Conservation (phyloP, 805 yeast species). For the Alloascoidea hylecoeti region DNA sequence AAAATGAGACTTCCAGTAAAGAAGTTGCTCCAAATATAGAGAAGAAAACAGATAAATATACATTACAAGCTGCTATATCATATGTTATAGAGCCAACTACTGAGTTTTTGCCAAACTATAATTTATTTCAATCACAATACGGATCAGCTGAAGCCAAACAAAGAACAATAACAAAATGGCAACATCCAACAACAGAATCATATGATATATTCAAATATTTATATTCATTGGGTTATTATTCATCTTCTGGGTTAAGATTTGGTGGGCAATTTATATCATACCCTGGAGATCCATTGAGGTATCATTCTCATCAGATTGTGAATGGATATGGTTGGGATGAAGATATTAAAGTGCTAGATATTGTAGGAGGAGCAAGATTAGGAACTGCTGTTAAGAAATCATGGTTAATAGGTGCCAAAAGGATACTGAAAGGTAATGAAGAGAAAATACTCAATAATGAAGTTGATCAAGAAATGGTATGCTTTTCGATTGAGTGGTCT, state of each 20-base stretch:
- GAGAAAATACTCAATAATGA: constrained; percentile 7
- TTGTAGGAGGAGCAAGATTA: constrained; percentile 78
- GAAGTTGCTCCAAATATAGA: not conserved
- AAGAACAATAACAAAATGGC: not conserved
- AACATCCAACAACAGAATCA: constrained; percentile 7
- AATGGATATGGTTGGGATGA: constrained; percentile 33
- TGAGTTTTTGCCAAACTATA: not conserved
- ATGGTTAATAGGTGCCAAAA: constrained; percentile 36
- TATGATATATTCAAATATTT: constrained; percentile 26
- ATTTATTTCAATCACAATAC: not conserved
- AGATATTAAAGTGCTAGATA: constrained; percentile 37
- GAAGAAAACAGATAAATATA: not conserved
- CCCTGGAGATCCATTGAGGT: constrained; percentile 89
- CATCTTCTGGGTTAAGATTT: constrained; percentile 80
- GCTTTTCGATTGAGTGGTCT: constrained; percentile 88
- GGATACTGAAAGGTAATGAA: constrained; percentile 5
- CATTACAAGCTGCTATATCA: not conserved
- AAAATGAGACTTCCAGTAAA: not conserved
- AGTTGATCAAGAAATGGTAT: constrained; percentile 18
- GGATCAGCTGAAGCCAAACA: constrained; percentile 3
- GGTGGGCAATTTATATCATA: constrained; percentile 85
- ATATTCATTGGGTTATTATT: constrained; percentile 29
- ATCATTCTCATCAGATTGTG: constrained; percentile 76
- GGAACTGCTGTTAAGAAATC: constrained; percentile 89
- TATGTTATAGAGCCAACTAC: not conserved